Conservation (phyloP, 1,139 yeast species). For the Sugiyamaella xylanicola region DNA sequence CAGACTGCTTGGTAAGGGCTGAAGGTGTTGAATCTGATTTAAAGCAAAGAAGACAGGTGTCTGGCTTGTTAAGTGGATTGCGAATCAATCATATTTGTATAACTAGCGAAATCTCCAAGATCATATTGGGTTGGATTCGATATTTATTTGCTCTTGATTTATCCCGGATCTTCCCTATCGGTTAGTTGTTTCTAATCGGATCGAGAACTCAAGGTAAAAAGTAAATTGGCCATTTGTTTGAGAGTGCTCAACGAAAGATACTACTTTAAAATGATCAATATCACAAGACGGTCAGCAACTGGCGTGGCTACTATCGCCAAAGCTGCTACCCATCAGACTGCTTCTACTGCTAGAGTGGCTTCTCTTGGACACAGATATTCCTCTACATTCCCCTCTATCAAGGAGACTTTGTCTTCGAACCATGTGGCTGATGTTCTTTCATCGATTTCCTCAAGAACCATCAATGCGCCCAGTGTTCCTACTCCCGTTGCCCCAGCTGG, state of each 20-base stretch:
- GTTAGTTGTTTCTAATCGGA: background rate
- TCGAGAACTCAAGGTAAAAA: background rate
- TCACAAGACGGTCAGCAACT: slow-evolving; percentile 2
- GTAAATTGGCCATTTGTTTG: too few species aligned
- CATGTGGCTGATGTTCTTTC: slow-evolving; percentile 30
- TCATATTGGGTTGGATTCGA: background rate
- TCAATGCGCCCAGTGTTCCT: slow-evolving; percentile 21
- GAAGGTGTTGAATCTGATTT: background rate
- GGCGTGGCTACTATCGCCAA: background rate
- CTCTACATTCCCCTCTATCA: slow-evolving; percentile 2
- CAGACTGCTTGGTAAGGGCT: background rate
- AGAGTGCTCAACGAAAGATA: background rate
- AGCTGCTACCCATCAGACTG: background rate
- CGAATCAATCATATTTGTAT: too few species aligned
- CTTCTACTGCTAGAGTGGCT: background rate
- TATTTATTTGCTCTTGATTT: too few species aligned
- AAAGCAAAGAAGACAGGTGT: too few species aligned
- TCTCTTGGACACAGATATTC: background rate
- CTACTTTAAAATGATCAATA: slow-evolving; percentile 3
- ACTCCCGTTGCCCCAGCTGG: slow-evolving; percentile 33
- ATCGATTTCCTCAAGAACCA: slow-evolving; percentile 21
- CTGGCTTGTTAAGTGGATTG: too few species aligned
- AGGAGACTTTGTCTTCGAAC: slow-evolving; percentile 18
- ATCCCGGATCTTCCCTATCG: background rate
- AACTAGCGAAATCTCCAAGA: too few species aligned